These are phyloP conservation scores for Sordariomycetes sp. DNA, from an alignment of 2,329 filamentous ascomycete genomes.

Conservation along the genomic window DNA sequence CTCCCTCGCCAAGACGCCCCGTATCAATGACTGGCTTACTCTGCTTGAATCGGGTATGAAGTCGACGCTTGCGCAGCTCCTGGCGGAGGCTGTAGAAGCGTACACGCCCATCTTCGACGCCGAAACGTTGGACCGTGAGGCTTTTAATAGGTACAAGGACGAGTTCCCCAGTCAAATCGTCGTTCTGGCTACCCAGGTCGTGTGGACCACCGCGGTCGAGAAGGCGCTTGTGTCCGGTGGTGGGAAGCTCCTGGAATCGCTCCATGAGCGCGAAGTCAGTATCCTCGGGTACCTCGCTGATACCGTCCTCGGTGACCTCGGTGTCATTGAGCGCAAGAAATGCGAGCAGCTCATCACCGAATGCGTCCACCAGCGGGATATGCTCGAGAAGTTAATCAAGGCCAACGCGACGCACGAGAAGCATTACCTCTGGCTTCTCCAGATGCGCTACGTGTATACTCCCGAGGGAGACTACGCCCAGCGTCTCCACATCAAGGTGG, in stretches of 20 bases:
- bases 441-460: constrained; percentile 92
- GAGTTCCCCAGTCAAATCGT: constrained; percentile 88
- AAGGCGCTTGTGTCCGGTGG: constrained; percentile 61
- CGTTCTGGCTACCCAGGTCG: constrained; percentile 83
- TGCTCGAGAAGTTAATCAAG: constrained; percentile 74
- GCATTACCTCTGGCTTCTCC: constrained; percentile 86
- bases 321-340: constrained; percentile 80
- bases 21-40: constrained; percentile 98
- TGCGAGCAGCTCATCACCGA: constrained; percentile 98
- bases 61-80: constrained; percentile 75
- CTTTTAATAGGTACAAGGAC: constrained; percentile 68
- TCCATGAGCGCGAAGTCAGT: constrained; percentile 74
- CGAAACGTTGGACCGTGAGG: constrained; percentile 52
- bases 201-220: constrained; percentile 85
- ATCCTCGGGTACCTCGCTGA: constrained; percentile 76
- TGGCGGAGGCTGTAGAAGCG: constrained; percentile 72
- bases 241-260: constrained; percentile 51
- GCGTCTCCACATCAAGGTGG: constrained; percentile 86
- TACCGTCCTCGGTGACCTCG: constrained; percentile 81
- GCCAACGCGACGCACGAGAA: constrained; percentile 60
- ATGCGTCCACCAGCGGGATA: constrained; percentile 93
- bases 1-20: constrained; percentile 81
- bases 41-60: constrained; percentile 91
- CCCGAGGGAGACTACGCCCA: constrained; percentile 69
- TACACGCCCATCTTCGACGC: constrained; percentile 69